Conservation (phyloP, 2,329 filamentous ascomycete species). For the Penicillium sp. region DNA sequence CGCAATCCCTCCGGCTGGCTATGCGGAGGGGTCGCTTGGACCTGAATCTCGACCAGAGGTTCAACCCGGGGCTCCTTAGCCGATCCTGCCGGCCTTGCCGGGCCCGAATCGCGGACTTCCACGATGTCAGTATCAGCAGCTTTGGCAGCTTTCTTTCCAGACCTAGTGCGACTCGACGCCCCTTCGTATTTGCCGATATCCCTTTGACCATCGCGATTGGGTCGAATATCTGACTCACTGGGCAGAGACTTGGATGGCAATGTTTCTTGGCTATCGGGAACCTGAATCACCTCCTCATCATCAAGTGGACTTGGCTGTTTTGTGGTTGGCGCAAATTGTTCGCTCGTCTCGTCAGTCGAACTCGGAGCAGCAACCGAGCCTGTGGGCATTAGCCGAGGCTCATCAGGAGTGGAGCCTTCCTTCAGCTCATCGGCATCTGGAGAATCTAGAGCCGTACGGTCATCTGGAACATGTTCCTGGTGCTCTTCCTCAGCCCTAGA, state of each 20-base stretch:
- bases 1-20: too few species aligned
- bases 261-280: conserved; percentile 33
- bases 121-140: not conserved
- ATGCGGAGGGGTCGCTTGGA: too few species aligned
- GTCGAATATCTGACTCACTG: too few species aligned
- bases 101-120: conserved; percentile 2
- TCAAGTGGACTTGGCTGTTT: too few species aligned
- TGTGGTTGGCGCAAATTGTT: not conserved
- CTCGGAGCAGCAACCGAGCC: not conserved
- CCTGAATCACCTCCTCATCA: conserved; percentile 23
- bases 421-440: too few species aligned
- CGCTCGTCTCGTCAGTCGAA: not conserved
- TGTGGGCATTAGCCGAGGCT: conserved; percentile 11
- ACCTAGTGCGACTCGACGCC: too few species aligned
- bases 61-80: too few species aligned
- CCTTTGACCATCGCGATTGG: not conserved
- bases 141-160: too few species aligned
- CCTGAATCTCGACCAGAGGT: too few species aligned
- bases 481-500: not conserved
- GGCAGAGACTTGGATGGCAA: conserved; percentile 1
- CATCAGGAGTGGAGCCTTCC: conserved; percentile 2
- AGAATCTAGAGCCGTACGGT: too few species aligned
- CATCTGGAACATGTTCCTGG: not conserved
- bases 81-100: too few species aligned
- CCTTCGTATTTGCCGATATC: too few species aligned